Evolutionary conservation across 352 stramenopile genomes (phyloP), one percentile per base, ranked within the genome.

Genomic region (Phytophthora tentaculata): DNA sequence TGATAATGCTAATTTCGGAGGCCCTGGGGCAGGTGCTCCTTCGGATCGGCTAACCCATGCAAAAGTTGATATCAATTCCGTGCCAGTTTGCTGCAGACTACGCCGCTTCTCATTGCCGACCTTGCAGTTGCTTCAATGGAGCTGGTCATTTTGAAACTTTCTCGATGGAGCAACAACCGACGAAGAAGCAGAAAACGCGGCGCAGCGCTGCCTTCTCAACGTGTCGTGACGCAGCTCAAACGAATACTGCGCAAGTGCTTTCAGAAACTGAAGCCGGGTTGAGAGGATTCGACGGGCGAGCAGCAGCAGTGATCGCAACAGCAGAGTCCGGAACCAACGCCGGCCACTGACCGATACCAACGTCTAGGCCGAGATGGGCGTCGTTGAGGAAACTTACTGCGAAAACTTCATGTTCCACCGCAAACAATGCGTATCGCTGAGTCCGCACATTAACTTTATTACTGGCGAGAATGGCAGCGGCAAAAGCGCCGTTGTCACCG

Each of bases 371-470:
- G 81, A 98, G 70, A 95, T 97, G 64, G 97, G 97, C 19, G 87
- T 99, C 45, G 98, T 99, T 59, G 83, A 95, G 24, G 88, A 96
- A 65, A 97, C 99, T 37, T 98, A 98, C 80, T 94, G 95, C 59
- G 93, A 98, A 70, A 98, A 99, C 77, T 99, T 99, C 75, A 99
- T 99, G 97, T 99, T 94, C 73, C 96, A 99, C 68, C 90, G 88
- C 56, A 97, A 97, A 59, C 80, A 99, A 58, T 84, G 78, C 1
- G 83, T 99, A 16, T 67, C 89, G 12, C 70, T 99, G 9, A 81
- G 77, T 23, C 85, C 82, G 3, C 82, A 92, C 49, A 94, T 95
- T 57, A 95, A 94, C 62, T 94, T 95, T 51, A 95, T 96, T 66
- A 94, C 87, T 14, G 97, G 97, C 1, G 91, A 97, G 74, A 96